Evolutionary conservation across 495 filamentous ascomycete species (phyloP), one percentile per base, ranked within the genome.

Genomic region (Endocarpon pusillum): DNA sequence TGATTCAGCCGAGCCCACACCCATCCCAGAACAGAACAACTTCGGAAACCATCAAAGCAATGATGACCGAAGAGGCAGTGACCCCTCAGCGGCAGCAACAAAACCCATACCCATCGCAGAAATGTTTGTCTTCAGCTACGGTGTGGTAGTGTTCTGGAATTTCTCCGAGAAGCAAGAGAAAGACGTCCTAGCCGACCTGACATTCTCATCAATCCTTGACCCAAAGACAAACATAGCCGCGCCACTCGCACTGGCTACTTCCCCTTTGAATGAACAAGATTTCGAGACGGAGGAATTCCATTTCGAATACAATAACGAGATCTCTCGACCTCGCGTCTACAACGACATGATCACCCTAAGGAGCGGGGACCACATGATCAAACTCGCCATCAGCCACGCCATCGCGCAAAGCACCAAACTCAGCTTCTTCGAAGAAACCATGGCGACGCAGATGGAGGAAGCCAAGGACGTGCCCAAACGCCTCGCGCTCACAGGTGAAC

Each of bases 271-370:
- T 38, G 79, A 86, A 54, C 72, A 75, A 36, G 87, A 99, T 45
- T 93, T 92, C 46, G 89, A 99, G 59, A 96, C 82, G 3, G 89
- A 99, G 46, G 87, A 96, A 47, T 94, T 99, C 50, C 91, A 99
- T 55, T 94, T 99, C 55, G 85, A 96, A 48, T 99, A 99, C 55
- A 86, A 78, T 38, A 69, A 73, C 1, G 67, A 79, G 32, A 81
- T 86, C 18, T 74, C 81, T 25, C 69, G 84, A 17, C 91, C 89
- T 5, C 66, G 89, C 36, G 78, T 99, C 36, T 99, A 83, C 56
- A 93, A 99, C 52, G 89, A 99, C 51, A 96, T 99, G 91, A 96
- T 99, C 50, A 99, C 89, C 1, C 62, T 99, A 9, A 67, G 85
- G 20, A 84, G 78, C 27, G 81, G 83, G 11, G 89, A 99, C 58